A percentile compares a stretch with the other conserved stretches of the same genome.
Evolutionary conservation across 2,329 filamentous ascomycete genomes (phyloP).

Genomic region (Aspergillus fumigatus): DNA sequence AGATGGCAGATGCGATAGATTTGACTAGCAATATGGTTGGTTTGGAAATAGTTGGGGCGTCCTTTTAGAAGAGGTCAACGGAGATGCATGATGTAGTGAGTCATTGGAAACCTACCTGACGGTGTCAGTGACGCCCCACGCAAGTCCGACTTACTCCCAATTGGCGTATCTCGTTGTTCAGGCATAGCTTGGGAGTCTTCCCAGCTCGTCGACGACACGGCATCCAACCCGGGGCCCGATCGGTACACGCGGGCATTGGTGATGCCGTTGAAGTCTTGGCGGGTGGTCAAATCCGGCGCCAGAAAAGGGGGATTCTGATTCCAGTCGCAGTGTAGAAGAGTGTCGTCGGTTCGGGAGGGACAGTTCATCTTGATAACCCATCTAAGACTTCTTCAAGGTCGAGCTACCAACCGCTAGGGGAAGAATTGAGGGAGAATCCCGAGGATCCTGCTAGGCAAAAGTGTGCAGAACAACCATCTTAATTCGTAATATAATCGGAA

Average conservation of each 20-base stretch:
- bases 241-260: slow-evolving; percentile 47
- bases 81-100: background rate
- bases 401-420: background rate
- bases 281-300: slow-evolving; percentile 48
- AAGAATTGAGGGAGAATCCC: background rate
- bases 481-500: background rate
- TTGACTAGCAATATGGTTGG: slow-evolving; percentile 1
- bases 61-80: slow-evolving; percentile 11
- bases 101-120: slow-evolving; percentile 20
- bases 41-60: slow-evolving; percentile 15
- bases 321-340: slow-evolving; percentile 46
- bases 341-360: slow-evolving; percentile 50
- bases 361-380: slow-evolving; percentile 45
- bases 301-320: slow-evolving; percentile 53
- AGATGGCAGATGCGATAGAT: background rate
- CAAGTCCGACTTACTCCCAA: background rate
- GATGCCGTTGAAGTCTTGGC: slow-evolving; percentile 54
- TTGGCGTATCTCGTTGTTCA: slow-evolving; percentile 2
- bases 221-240: slow-evolving; percentile 6
- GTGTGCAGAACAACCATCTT: background rate
- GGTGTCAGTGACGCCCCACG: slow-evolving; percentile 24
- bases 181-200: background rate
- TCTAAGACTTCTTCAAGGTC: background rate
- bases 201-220: background rate
- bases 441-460: background rate